Percentiles rank a stretch among this genome's conserved stretches.
These are phyloP conservation scores for Yamadazyma trypodendri DNA, from an alignment of 1,139 yeast genomes.

Conservation along the genomic window DNA sequence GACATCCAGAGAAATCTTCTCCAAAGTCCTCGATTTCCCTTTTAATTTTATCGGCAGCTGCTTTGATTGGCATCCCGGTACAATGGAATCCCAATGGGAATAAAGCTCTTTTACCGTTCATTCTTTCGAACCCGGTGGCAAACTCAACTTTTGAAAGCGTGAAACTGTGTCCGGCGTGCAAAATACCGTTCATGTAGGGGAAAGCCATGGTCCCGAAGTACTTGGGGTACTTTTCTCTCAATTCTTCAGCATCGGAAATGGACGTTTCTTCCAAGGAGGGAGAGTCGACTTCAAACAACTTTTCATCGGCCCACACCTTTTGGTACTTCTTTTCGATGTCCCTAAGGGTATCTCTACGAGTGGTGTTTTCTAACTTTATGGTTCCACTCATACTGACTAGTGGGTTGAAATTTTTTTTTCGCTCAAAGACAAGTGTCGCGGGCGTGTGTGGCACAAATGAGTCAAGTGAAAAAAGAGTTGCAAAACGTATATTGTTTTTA, in stretches of 20 bases:
- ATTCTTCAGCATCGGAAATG: slow-evolving; percentile 61
- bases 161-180: slow-evolving; percentile 97
- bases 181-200: slow-evolving; percentile 98
- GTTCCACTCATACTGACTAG: slow-evolving; percentile 38
- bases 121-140: slow-evolving; percentile 90
- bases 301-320: slow-evolving; percentile 80
- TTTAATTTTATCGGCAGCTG: slow-evolving; percentile 92
- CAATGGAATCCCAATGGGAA: slow-evolving; percentile 99
- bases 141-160: slow-evolving; percentile 94
- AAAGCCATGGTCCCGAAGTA: slow-evolving; percentile 94
- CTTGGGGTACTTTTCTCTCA: slow-evolving; percentile 81
- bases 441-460: slow-evolving; percentile 7
- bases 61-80: slow-evolving; percentile 98
- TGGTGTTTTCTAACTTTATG: slow-evolving; percentile 55
- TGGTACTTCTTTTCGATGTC: slow-evolving; percentile 91
- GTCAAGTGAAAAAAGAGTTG: slow-evolving; percentile 3
- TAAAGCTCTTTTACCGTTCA: slow-evolving; percentile 88
- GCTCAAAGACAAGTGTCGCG: slow-evolving; percentile 7
- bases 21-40: slow-evolving; percentile 95
- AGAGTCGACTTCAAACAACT: slow-evolving; percentile 82
- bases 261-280: slow-evolving; percentile 70
- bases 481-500: neutral
- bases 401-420: slow-evolving; percentile 5
- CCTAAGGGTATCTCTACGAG: slow-evolving; percentile 91
- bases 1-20: slow-evolving; percentile 68